A percentile compares a stretch with the other conserved stretches of the same genome.
phyloP scores from a whole-genome alignment of 75 land plant genomes.

The Isoetes taiwanensis region DNA sequence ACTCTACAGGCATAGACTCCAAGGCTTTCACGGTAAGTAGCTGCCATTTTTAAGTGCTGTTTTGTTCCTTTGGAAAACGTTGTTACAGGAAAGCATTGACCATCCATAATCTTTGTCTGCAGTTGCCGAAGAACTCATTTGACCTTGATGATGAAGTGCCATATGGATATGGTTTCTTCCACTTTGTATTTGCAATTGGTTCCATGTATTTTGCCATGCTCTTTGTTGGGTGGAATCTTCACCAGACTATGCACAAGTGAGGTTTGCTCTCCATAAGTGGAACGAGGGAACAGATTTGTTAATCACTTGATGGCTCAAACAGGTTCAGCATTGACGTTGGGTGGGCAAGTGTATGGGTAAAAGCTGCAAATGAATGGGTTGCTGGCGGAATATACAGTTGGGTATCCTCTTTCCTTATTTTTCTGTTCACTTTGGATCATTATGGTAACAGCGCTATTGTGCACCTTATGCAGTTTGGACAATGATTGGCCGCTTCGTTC shows the following conservation, averaged over 20 bases:
- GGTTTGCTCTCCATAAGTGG: not conserved
- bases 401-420: not conserved
- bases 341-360: constrained; percentile 91
- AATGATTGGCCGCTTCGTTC: constrained; percentile 46
- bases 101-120: not conserved
- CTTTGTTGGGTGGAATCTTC: not conserved
- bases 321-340: constrained; percentile 94
- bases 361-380: constrained; percentile 70
- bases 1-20: not conserved
- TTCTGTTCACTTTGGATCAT: not conserved
- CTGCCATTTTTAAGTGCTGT: not conserved
- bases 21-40: not conserved
- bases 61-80: not conserved
- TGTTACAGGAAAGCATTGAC: not conserved
- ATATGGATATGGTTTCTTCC: not conserved
- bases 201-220: not conserved
- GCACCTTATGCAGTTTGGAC: constrained; percentile 69
- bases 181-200: not conserved
- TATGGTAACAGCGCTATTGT: too few species aligned
- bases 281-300: not conserved
- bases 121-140: not conserved
- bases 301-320: not conserved
- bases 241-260: not conserved
- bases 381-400: constrained; percentile 61
- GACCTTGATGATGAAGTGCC: not conserved